A percentile compares a stretch with the other conserved stretches of the same genome.
phyloP scores from a whole-genome alignment of 345 rosid genomes.

The Corymbia maculata region DNA sequence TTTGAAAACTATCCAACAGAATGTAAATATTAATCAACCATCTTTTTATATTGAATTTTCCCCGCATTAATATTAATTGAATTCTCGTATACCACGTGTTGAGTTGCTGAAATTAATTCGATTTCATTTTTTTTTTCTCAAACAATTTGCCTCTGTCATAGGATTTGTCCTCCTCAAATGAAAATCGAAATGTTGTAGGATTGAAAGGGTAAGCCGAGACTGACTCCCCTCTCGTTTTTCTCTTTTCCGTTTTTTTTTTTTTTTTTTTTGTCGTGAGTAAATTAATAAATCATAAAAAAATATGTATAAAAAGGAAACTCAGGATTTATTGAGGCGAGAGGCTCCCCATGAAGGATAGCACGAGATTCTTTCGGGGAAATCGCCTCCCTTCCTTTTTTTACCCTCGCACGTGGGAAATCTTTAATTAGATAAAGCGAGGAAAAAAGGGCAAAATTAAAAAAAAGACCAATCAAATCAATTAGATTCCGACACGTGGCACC shows the following conservation, averaged over 20 bases:
- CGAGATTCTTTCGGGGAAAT: background rate
- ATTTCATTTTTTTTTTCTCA: background rate
- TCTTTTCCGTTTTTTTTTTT: fast-evolving
- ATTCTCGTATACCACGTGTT: fast-evolving
- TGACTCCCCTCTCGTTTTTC: background rate
- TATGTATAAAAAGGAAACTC: background rate
- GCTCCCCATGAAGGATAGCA: background rate
- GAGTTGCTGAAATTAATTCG: background rate
- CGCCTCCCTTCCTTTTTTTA: too few relatives aligned
- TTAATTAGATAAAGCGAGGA: background rate
- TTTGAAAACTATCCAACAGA: too few relatives aligned
- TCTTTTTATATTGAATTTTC: fast-evolving
- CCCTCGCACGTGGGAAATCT: background rate
- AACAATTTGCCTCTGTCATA: background rate
- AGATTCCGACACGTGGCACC: background rate
- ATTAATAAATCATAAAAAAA: background rate
- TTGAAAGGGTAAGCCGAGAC: background rate
- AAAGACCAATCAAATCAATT: background rate
- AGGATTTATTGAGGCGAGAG: background rate
- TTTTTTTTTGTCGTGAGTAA: background rate
- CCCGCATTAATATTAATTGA: background rate
- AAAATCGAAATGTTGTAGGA: background rate
- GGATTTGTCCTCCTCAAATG: background rate
- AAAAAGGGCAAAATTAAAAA: background rate
- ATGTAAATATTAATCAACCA: background rate